These are phyloP conservation scores for Ogataea pini DNA, from an alignment of 805 yeast genomes.

Conservation along the genomic window DNA sequence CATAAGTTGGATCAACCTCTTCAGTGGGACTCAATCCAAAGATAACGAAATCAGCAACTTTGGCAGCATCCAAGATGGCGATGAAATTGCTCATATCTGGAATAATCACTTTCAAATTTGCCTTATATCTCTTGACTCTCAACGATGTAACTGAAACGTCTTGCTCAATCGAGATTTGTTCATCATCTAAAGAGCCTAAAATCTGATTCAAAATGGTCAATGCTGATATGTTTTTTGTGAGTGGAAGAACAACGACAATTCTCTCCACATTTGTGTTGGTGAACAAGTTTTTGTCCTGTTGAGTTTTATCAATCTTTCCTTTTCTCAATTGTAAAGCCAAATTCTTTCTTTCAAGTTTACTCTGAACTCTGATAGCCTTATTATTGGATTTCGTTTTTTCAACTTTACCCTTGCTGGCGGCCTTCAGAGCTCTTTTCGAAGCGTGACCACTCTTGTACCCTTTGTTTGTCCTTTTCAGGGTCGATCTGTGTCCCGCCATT, in stretches of 20 bases:
- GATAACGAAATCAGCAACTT: constrained; percentile 84
- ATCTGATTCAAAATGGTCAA: constrained; percentile 54
- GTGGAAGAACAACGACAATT: constrained; percentile 76
- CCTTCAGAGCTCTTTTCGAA: constrained; percentile 83
- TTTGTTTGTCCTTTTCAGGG: constrained; percentile 82
- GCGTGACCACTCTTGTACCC: constrained; percentile 91
- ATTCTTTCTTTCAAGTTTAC: constrained; percentile 72
- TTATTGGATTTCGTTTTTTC: constrained; percentile 55
- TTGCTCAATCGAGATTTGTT: constrained; percentile 35
- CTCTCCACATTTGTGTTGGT: constrained; percentile 72
- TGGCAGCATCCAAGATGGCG: constrained; percentile 79
- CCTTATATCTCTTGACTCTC: constrained; percentile 65
- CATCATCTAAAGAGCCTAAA: constrained; percentile 40
- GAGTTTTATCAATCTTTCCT: constrained; percentile 63
- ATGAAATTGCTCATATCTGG: constrained; percentile 70
- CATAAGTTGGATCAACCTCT: constrained; percentile 77
- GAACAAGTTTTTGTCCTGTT: constrained; percentile 65
- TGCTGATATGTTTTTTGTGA: constrained; percentile 69
- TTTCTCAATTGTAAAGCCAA: constrained; percentile 73
- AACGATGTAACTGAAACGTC: constrained; percentile 54
- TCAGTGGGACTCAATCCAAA: constrained; percentile 85
- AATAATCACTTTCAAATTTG: constrained; percentile 69
- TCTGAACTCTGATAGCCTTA: constrained; percentile 40
- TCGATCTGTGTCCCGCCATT: constrained; percentile 83
- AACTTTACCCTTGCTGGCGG: constrained; percentile 80